A percentile compares a stretch with the other conserved stretches of the same genome.
These are phyloP conservation scores for Cicer cuneatum DNA, from an alignment of 306 rosid species.

Conservation along the genomic window DNA sequence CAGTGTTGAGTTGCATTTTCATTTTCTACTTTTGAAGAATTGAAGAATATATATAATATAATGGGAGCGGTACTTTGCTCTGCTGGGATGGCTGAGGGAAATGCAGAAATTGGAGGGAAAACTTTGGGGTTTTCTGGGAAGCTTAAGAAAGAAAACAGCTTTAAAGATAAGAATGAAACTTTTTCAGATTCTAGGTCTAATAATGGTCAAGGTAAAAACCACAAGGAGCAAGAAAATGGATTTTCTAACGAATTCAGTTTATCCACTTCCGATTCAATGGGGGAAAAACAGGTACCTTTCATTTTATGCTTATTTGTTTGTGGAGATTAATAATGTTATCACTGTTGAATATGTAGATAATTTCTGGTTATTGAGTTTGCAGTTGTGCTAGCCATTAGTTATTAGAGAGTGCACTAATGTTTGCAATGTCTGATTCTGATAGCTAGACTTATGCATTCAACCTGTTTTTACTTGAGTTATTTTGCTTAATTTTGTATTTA, in stretches of 20 bases:
- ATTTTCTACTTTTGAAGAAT: slow-evolving; percentile 4
- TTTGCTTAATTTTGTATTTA: background rate
- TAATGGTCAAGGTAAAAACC: slow-evolving; percentile 43
- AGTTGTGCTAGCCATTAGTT: background rate
- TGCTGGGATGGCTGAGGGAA: slow-evolving; percentile 55
- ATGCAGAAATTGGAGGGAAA: slow-evolving; percentile 45
- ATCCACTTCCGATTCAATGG: slow-evolving; percentile 43
- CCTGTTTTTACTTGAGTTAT: background rate
- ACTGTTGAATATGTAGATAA: background rate
- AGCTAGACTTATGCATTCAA: slow-evolving; percentile 6
- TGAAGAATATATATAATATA: background rate
- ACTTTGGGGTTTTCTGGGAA: slow-evolving; percentile 57
- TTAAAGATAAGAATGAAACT: slow-evolving; percentile 38
- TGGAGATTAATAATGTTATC: background rate
- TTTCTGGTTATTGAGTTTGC: background rate
- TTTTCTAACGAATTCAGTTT: slow-evolving; percentile 54
- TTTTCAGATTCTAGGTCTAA: slow-evolving; percentile 45
- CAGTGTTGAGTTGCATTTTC: slow-evolving; percentile 3
- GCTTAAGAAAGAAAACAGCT: slow-evolving; percentile 49
- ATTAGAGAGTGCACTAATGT: slow-evolving; percentile 6
- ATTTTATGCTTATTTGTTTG: background rate
- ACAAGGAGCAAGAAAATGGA: slow-evolving; percentile 43
- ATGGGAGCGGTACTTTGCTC: slow-evolving; percentile 86
- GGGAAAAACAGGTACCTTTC: slow-evolving; percentile 54
- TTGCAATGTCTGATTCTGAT: slow-evolving; percentile 18